A percentile compares a stretch with the other conserved stretches of the same genome.
phyloP scores from a whole-genome alignment of 2,329 filamentous ascomycete species.

The Colletotrichum sp. region DNA sequence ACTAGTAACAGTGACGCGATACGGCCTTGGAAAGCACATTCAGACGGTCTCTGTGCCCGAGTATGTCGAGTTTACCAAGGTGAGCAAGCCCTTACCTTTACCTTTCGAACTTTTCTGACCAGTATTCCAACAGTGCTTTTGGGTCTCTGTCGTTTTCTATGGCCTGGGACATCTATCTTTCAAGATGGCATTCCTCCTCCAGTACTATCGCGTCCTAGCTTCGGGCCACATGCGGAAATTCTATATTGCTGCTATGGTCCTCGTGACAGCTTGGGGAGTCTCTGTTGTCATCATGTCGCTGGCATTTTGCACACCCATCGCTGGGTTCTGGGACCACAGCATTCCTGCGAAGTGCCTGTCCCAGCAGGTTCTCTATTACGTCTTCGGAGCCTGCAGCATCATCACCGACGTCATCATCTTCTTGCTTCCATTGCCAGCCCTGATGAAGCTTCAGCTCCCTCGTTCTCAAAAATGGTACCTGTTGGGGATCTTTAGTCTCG shows the following conservation, averaged over 20 bases:
- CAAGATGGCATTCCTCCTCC: conserved; percentile 39
- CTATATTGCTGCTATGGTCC: conserved; percentile 28
- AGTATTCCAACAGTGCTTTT: conserved; percentile 28
- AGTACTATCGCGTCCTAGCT: conserved; percentile 39
- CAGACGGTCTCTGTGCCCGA: background rate
- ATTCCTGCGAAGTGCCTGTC: conserved; percentile 23
- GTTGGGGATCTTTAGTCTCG: conserved; percentile 30
- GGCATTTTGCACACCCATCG: conserved; percentile 28
- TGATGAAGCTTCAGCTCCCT: conserved; percentile 27
- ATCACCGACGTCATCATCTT: conserved; percentile 29
- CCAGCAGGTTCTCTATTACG: conserved; percentile 23
- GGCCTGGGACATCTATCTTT: conserved; percentile 29
- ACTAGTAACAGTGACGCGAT: conserved; percentile 6
- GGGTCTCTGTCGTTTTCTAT: conserved; percentile 34
- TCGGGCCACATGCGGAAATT: conserved; percentile 28
- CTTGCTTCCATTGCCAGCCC: conserved; percentile 28
- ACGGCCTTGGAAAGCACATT: conserved; percentile 24
- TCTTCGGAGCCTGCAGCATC: conserved; percentile 28
- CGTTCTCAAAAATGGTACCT: conserved; percentile 27
- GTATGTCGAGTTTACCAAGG: conserved; percentile 6
- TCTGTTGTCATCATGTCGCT: conserved; percentile 27
- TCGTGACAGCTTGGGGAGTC: conserved; percentile 29
- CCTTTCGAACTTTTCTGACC: background rate
- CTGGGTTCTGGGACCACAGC: conserved; percentile 30
- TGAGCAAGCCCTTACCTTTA: background rate